Percentiles rank a stretch among this genome's conserved stretches.
Evolutionary conservation across 176 grass and related monocot species (phyloP).

Genomic region (Phyllostachys edulis): DNA sequence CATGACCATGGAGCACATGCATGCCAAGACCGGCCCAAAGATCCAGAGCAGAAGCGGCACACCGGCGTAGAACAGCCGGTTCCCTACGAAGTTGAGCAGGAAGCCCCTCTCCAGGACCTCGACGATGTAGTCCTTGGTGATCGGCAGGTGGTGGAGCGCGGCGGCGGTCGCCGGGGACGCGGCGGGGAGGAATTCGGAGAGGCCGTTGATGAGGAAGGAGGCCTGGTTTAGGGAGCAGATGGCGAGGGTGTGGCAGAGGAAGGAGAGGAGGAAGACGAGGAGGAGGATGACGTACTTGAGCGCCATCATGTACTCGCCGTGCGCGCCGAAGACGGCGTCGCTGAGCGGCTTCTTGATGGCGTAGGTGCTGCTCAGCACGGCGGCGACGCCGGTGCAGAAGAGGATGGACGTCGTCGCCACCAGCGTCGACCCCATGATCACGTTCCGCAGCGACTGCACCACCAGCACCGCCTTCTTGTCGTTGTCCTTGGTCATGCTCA

Average conservation of each 20-base stretch:
- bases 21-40: conserved; percentile 61
- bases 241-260: conserved; percentile 73
- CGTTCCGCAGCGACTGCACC: conserved; percentile 81
- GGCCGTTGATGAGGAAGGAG: conserved; percentile 68
- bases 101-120: conserved; percentile 51
- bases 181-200: background rate
- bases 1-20: conserved; percentile 50
- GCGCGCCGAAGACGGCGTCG: conserved; percentile 62
- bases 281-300: conserved; percentile 65
- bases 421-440: conserved; percentile 77
- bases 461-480: conserved; percentile 65
- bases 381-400: conserved; percentile 67
- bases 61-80: conserved; percentile 64
- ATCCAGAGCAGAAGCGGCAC: conserved; percentile 81
- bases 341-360: conserved; percentile 72
- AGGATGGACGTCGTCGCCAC: conserved; percentile 70
- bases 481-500: conserved; percentile 77
- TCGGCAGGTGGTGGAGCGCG: background rate
- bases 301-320: conserved; percentile 55
- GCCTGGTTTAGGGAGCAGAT: conserved; percentile 72
- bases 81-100: conserved; percentile 57
- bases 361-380: conserved; percentile 87
- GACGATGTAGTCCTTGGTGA: conserved; percentile 50
- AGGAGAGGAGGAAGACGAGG: conserved; percentile 68
- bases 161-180: background rate